Evolutionary conservation across 345 rosid genomes (phyloP).

Genomic region (Rhodomyrtus tomentosa): DNA sequence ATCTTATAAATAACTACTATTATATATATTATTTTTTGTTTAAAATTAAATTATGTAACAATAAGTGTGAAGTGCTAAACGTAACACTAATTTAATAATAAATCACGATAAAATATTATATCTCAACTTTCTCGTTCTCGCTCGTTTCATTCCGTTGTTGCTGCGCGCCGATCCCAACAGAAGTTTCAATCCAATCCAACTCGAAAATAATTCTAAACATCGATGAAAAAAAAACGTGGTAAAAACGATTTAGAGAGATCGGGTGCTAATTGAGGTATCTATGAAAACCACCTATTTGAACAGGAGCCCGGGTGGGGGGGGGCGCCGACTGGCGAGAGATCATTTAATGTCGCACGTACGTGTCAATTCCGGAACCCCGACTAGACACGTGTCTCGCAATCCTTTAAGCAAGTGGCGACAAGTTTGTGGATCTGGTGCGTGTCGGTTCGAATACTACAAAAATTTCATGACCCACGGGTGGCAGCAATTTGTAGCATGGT

Average conservation of each 20-base stretch:
- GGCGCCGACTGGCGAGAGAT: neutral
- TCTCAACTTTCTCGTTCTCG: too few species aligned
- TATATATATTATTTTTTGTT: too few species aligned
- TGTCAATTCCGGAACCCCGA: neutral
- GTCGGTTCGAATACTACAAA: neutral
- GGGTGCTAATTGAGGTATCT: neutral
- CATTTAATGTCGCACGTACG: neutral
- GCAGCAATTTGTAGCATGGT: neutral
- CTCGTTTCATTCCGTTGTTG: too few species aligned
- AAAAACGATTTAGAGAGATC: neutral
- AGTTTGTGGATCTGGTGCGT: neutral
- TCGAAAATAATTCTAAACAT: neutral
- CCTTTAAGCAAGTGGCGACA: neutral
- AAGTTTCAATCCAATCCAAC: neutral
- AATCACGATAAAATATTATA: too few species aligned
- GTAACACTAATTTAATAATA: too few species aligned
- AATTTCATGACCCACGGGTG: neutral
- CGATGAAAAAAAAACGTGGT: neutral
- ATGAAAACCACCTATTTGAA: neutral
- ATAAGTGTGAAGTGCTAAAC: too few species aligned
- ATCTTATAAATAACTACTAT: too few species aligned
- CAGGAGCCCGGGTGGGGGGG: neutral
- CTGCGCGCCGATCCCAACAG: too few species aligned
- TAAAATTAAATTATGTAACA: too few species aligned
- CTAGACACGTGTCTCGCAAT: neutral